These are phyloP conservation scores for Stentor roeselii DNA, from an alignment of 73 alveolate genomes.

Conservation along the genomic window DNA sequence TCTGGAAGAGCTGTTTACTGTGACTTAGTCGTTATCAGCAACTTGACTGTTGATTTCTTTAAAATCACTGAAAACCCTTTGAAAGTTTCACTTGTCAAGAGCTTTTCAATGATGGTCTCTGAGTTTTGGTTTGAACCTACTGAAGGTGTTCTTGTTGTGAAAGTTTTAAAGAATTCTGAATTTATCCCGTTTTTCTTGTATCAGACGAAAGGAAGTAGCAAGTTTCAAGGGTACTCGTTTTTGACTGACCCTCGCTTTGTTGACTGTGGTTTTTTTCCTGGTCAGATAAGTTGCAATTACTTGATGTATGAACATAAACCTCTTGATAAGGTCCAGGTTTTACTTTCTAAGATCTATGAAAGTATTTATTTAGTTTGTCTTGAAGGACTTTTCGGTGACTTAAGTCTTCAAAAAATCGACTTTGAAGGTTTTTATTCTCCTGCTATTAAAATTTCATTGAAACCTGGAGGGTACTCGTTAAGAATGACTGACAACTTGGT, in stretches of 20 bases:
- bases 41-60: background rate
- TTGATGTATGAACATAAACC: background rate
- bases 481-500: background rate
- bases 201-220: background rate
- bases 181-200: background rate
- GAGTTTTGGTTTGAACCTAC: background rate
- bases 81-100: background rate
- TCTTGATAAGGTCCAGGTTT: background rate
- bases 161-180: background rate
- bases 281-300: background rate
- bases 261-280: background rate
- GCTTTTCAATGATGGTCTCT: background rate
- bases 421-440: background rate
- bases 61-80: slow-evolving; percentile 4
- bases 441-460: background rate
- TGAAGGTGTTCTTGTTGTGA: background rate
- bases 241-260: background rate
- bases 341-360: background rate
- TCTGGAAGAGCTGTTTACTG: background rate
- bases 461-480: background rate
- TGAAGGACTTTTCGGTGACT: background rate
- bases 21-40: background rate
- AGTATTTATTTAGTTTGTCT: background rate
- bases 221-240: background rate
- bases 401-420: background rate